Conservation (phyloP, 2,329 filamentous ascomycete species). For the Blastomyces gilchristii region DNA sequence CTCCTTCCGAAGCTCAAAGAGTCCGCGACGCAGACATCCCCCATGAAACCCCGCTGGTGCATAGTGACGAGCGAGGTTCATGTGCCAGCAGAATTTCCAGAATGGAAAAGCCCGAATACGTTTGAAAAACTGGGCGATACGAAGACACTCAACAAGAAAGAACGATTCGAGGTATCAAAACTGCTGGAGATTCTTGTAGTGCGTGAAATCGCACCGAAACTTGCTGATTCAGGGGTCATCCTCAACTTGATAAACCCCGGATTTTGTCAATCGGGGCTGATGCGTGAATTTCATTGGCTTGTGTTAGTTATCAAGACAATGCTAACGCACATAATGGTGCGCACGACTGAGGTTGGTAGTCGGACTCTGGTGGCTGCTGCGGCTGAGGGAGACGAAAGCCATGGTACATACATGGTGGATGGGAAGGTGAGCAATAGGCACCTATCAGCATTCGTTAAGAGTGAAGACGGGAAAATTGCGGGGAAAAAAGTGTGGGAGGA, state of each 20-base stretch:
- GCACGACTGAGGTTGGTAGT: slow-evolving; percentile 40
- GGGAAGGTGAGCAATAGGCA: neutral
- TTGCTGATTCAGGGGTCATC: slow-evolving; percentile 30
- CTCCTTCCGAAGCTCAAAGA: slow-evolving; percentile 44
- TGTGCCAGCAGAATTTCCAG: slow-evolving; percentile 20
- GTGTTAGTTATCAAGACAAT: slow-evolving; percentile 22
- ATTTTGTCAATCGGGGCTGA: slow-evolving; percentile 41
- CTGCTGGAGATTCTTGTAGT: slow-evolving; percentile 40
- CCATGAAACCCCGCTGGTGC: neutral
- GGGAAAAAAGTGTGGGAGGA: neutral
- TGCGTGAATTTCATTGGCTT: slow-evolving; percentile 24
- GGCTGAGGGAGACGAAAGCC: slow-evolving; percentile 31
- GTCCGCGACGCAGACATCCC: slow-evolving; percentile 20
- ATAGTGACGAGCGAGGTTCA: neutral
- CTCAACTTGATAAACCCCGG: slow-evolving; percentile 47
- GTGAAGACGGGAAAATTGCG: neutral
- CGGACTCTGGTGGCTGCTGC: slow-evolving; percentile 36
- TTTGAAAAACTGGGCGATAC: slow-evolving; percentile 26
- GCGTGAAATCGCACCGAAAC: slow-evolving; percentile 30
- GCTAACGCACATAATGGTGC: slow-evolving; percentile 24
- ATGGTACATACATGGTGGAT: slow-evolving; percentile 27
- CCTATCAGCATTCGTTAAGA: neutral
- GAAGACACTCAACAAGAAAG: slow-evolving; percentile 4
- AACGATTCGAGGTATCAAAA: slow-evolving; percentile 40
- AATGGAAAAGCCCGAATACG: slow-evolving; percentile 29